These are phyloP conservation scores for Solanum ossicruentum DNA, from an alignment of 257 asterid species.

Conservation along the genomic window DNA sequence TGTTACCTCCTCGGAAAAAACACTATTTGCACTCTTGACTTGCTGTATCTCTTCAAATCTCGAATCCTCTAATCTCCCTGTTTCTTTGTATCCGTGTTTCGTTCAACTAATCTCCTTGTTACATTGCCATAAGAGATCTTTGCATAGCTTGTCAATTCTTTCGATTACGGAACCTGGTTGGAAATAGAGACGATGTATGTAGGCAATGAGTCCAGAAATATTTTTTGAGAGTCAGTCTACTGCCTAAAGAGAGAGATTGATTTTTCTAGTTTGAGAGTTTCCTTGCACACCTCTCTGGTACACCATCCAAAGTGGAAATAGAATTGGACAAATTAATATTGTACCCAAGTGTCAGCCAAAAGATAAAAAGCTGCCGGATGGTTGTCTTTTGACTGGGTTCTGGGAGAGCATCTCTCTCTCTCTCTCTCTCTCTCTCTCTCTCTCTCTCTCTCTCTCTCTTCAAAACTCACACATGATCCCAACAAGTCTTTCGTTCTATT, in stretches of 20 bases:
- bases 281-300: neutral
- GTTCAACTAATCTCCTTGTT: neutral
- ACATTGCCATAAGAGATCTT: neutral
- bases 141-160: neutral
- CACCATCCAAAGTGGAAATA: neutral
- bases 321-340: neutral
- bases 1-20: neutral
- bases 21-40: neutral
- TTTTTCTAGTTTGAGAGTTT: neutral
- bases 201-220: neutral
- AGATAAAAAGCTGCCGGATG: neutral
- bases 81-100: neutral
- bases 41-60: neutral
- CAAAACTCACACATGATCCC: neutral
- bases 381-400: neutral
- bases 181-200: neutral
- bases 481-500: neutral
- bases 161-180: neutral
- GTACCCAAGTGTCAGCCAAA: neutral
- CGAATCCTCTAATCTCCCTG: neutral
- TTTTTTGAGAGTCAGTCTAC: neutral
- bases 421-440: neutral
- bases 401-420: neutral
- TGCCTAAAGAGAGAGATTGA: neutral
- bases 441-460: neutral